phyloP scores from a whole-genome alignment of 371 early-diverging fungal species.

The Conidiobolus incongruus region DNA sequence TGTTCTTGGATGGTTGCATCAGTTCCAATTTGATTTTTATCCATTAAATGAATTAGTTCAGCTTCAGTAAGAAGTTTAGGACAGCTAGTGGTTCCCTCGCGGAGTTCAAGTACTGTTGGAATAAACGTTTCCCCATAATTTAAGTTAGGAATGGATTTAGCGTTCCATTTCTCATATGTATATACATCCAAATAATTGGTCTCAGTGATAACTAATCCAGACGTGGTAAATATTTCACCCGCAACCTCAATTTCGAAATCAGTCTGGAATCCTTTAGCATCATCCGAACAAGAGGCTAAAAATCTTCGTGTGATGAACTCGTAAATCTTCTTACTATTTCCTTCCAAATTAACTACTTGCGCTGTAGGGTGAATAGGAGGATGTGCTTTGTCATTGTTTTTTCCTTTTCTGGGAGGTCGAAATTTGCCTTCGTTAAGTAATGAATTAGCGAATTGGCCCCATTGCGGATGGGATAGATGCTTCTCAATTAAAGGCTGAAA shows the following conservation, averaged over 20 bases:
- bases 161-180: slow-evolving; percentile 83
- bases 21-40: slow-evolving; percentile 95
- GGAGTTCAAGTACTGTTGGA: slow-evolving; percentile 39
- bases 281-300: slow-evolving; percentile 82
- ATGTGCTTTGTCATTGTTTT: slow-evolving; percentile 96
- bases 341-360: slow-evolving; percentile 29
- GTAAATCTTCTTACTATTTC: slow-evolving; percentile 58
- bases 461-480: slow-evolving; percentile 28
- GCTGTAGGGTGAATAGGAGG: slow-evolving; percentile 97
- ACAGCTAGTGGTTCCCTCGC: slow-evolving; percentile 43
- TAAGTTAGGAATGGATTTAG: slow-evolving; percentile 48
- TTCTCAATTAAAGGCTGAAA: slow-evolving; percentile 35
- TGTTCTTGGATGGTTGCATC: slow-evolving; percentile 99
- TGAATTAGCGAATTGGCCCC: slow-evolving; percentile 20
- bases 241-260: slow-evolving; percentile 37
- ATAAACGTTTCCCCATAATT: slow-evolving; percentile 38
- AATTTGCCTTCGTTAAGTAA: slow-evolving; percentile 55
- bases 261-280: slow-evolving; percentile 86
- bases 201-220: slow-evolving; percentile 35
- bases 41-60: slow-evolving; percentile 93
- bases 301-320: slow-evolving; percentile 88
- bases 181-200: slow-evolving; percentile 92
- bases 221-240: slow-evolving; percentile 43
- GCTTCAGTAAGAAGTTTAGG: slow-evolving; percentile 79
- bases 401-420: slow-evolving; percentile 64